Base-by-base conservation (phyloP, 805 yeast species). In the Cyberlindnera euphorbiiphila region DNA sequence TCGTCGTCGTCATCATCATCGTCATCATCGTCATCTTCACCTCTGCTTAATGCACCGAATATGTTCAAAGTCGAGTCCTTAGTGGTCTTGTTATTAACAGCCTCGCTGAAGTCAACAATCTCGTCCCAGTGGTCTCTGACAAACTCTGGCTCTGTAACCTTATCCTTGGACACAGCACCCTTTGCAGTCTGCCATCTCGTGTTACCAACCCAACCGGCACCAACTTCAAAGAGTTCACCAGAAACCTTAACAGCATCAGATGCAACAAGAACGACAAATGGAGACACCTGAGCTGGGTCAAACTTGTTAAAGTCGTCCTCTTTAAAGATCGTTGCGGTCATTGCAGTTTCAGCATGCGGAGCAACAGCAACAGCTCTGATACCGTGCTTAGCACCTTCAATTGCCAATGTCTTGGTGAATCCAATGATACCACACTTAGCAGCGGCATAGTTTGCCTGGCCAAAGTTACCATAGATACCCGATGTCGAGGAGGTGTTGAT, bases 331-430 rank as follows among this genome's bases (percentile, higher is more conserved):
- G 95, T 84, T 55, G 77, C 75, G 20, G 98, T 91, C 98, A 91
- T 91, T 41, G 94, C 89, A 29, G 98, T 91, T 57, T 91, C 97
- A 20, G 98, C 98, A 60, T 91, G 96, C 37, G 98, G 98, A 19
- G 98, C 98, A 60, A 88, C 80, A 25, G 78, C 76, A 58, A 89
- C 85, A 40, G 79, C 89, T 54, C 71, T 69, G 50, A 91, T 87
- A 57, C 81, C 78, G 54, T 69, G 59, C 61, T 76, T 86, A 43
- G 78, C 78, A 55, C 98, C 98, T 68, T 91, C 98, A 48, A 85
- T 71, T 20, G 98, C 96, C 46, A 87, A 63, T 29, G 97, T 82
- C 62, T 76, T 79, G 27, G 96, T 74, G 51, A 91, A 74, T 13
- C 96, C 96, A 33, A 88, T 65, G 46, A 91, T 78, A 17, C 87